phyloP scores from a whole-genome alignment of 169 alveolate species.

The Cryptosporidium xiaoi region DNA sequence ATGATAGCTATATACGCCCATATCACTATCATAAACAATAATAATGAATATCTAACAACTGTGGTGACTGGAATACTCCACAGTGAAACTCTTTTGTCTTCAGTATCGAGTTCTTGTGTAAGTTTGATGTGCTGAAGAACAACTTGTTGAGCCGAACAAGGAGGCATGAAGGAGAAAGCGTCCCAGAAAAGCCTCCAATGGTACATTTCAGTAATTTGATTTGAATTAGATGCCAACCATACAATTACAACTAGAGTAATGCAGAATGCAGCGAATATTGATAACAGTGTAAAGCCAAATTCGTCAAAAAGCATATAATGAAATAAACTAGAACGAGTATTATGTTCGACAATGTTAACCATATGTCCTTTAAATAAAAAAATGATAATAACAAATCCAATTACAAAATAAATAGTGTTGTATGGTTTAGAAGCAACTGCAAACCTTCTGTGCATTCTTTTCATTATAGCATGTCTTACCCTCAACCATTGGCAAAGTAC shows the following conservation, averaged over 20 bases:
- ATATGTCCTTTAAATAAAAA: background rate
- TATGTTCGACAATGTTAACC: background rate
- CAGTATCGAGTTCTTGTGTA: constrained; percentile 62
- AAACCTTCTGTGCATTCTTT: constrained; percentile 72
- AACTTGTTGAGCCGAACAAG: constrained; percentile 69
- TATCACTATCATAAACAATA: constrained; percentile 13
- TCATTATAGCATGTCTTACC: constrained; percentile 70
- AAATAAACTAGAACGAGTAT: constrained; percentile 4
- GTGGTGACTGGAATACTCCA: constrained; percentile 62
- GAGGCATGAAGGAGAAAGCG: constrained; percentile 70
- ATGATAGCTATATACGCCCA: constrained; percentile 52
- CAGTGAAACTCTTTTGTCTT: constrained; percentile 47
- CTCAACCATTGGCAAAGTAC: constrained; percentile 74
- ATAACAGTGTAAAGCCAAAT: constrained; percentile 64
- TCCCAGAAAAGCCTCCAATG: constrained; percentile 74
- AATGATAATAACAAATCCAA: constrained; percentile 28
- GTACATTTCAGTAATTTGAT: constrained; percentile 32
- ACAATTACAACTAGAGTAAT: constrained; percentile 65
- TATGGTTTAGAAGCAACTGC: constrained; percentile 62
- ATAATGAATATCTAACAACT: constrained; percentile 13
- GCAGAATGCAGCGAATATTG: constrained; percentile 44
- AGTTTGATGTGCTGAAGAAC: constrained; percentile 65
- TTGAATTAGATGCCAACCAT: constrained; percentile 52
- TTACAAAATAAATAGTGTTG: constrained; percentile 31
- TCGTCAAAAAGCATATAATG: constrained; percentile 49